Evolutionary conservation across 768 basidiomycete species (phyloP), one percentile per base, ranked within the genome.

Genomic region (Hygrocybe punicea): DNA sequence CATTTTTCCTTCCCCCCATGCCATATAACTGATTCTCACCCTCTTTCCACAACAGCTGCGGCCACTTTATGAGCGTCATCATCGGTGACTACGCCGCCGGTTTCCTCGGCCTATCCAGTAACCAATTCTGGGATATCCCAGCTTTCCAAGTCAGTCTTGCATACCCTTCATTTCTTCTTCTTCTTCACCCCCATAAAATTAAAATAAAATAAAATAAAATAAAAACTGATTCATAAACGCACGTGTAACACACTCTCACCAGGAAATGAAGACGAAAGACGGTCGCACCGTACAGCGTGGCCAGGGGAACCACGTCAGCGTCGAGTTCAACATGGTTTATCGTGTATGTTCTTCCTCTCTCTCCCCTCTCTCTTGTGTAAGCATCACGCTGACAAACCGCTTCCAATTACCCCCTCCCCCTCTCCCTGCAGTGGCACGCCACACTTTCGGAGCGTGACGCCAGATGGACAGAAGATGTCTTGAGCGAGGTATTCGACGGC

Each of bases 311-410:
- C 81, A 81, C 56, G 78, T 78, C 54, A 87, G 85, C 25, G 75
- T 87, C 25, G 89, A 90, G 64, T 89, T 89, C 72, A 87, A 77
- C 45, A 52, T 78, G n/a, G 64, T 79, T 2, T 80, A 80, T 66
- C 57, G 77, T 35, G 77, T 77, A 59, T 46, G 69, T 61, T 10
- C 19, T 34, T 3, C 21, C 40, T 14, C 13, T 21, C 51, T 7
- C 10, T 49, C n/a, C 14, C 19, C 34, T 29, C 14, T 48, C 10
- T 39, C 40, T 21, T 1, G 25, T 25, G 17, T 6, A 50, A 25
- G 8, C 9, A 35, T 6, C 23, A 53, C n/a, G 16, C 37, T 17
- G 14, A 11, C 10, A 4, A 14, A 29, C 8, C 29, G 8, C 29
- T 4, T 29, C 4, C 29, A 29, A n/a, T n/a, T n/a, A n/a, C n/a